Conservation (phyloP, 169 alveolate genomes). For the Plasmodium relictum region DNA sequence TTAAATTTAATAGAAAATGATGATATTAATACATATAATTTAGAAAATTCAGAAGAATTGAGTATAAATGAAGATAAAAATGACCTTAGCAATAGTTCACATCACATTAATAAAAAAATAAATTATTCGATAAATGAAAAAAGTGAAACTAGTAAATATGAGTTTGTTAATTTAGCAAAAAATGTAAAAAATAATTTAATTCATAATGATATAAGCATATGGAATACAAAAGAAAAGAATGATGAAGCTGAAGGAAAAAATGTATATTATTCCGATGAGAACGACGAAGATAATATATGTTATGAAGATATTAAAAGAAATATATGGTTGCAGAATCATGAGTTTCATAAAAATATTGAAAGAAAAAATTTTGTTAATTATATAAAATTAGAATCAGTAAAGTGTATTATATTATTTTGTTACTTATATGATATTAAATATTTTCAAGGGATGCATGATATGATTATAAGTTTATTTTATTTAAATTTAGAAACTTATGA, state of each 20-base stretch:
- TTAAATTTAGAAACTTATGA: constrained; percentile 66
- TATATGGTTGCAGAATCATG: constrained; percentile 45
- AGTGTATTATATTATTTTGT: constrained; percentile 66
- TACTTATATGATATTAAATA: constrained; percentile 35
- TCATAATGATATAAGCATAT: background rate
- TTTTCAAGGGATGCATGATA: constrained; percentile 77
- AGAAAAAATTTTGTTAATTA: constrained; percentile 8
- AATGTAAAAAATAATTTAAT: too few species aligned
- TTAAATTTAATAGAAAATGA: constrained; percentile 2
- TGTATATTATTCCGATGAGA: background rate
- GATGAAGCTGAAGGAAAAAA: background rate
- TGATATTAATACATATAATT: background rate
- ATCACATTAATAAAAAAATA: background rate
- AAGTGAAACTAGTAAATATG: constrained; percentile 12
- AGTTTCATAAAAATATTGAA: constrained; percentile 28
- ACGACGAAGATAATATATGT: constrained; percentile 22
- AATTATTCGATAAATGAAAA: constrained; percentile 3
- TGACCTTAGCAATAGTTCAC: background rate
- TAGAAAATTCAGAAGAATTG: background rate
- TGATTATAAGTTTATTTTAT: constrained; percentile 70
- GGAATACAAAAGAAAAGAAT: constrained; percentile 2
- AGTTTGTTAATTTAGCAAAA: background rate
- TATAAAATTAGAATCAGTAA: constrained; percentile 49
- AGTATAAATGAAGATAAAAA: background rate
- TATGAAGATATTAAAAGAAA: constrained; percentile 72